A percentile compares a stretch with the other conserved stretches of the same genome.
phyloP scores from a whole-genome alignment of 164 flowering plant genomes.

The Protea cynaroides region DNA sequence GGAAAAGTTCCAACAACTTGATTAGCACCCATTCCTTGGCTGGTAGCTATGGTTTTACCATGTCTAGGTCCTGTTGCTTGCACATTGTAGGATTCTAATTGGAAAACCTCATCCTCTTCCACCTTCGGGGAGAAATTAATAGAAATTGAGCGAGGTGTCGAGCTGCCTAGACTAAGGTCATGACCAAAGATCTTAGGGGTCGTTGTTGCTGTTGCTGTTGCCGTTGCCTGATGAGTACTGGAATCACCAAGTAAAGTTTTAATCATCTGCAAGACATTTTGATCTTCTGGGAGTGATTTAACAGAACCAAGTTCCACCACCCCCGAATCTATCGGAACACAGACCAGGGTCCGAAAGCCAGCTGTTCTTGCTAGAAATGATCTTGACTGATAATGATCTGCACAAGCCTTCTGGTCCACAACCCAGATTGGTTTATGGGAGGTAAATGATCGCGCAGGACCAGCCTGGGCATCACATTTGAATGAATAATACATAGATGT shows the following conservation, averaged over 20 bases:
- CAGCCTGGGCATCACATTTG: slow-evolving; percentile 30
- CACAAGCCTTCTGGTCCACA: slow-evolving; percentile 33
- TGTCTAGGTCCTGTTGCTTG: slow-evolving; percentile 14
- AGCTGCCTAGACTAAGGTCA: slow-evolving; percentile 52
- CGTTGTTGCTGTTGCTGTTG: slow-evolving; percentile 9
- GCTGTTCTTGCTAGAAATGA: slow-evolving; percentile 49
- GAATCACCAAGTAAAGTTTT: slow-evolving; percentile 37
- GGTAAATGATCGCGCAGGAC: slow-evolving; percentile 39
- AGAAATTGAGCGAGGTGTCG: slow-evolving; percentile 38
- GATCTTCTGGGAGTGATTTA: slow-evolving; percentile 46
- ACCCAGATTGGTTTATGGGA: slow-evolving; percentile 56
- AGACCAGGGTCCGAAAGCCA: slow-evolving; percentile 49
- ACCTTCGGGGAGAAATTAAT: slow-evolving; percentile 63
- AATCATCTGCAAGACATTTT: slow-evolving; percentile 35
- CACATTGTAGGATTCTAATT: slow-evolving; percentile 31
- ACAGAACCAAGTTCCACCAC: slow-evolving; percentile 76
- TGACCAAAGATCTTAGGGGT: slow-evolving; percentile 63
- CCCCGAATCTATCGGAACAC: slow-evolving; percentile 67
- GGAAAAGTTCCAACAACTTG: slow-evolving; percentile 40
- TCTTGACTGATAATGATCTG: slow-evolving; percentile 46
- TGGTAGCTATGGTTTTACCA: slow-evolving; percentile 3
- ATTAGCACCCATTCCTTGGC: slow-evolving; percentile 14
- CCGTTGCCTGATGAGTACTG: slow-evolving; percentile 14
- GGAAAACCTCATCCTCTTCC: slow-evolving; percentile 44
- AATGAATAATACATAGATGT: slow-evolving; percentile 65